Base-by-base conservation (phyloP, 192 early-diverging fungal species). In the Rhizophagus clarus region DNA sequence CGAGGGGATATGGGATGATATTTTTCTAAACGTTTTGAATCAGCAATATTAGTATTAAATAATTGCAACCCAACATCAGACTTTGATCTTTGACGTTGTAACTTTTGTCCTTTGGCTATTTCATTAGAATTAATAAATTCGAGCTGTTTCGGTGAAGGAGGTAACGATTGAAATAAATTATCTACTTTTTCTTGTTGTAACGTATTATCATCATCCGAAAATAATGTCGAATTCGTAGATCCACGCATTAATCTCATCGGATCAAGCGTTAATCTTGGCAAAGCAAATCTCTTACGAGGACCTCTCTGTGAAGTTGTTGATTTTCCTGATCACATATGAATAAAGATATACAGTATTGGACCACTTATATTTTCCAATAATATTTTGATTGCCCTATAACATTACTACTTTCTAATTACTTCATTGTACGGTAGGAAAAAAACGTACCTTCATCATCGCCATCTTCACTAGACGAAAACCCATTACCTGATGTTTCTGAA, bases 111-210 rank as follows among this genome's bases (percentile, higher is more conserved):
- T 70, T 37, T 45, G 20, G 34, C 5, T 34, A n/a, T 2, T 22
- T 10, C 22, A 2, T 6, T 77, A 85, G 8, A 79, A 79, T 40
- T 69, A 37, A 64, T 78, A 70, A 32, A 80, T 67, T 40, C 84
- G 42, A 63, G 81, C 76, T 66, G 74, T 73, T 15, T 78, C 29
- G 20, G 79, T 74, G 24, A 81, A 77, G 12, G 79, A 79, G 15
- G 80, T 56, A 85, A 83, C 2, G 80, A 83, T 24, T 74, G 79
- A 4, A 80, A 24, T 29, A 82, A 79, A 40, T 70, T 76, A 45
- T 82, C 80, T 5, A 81, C 67, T 32, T 84, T 74, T 24, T 85
- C 79, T 34, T 78, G 72, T 0, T 81, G 1, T 26, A 42, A 40
- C 4, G 37, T 15, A 51, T 68, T 31, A 17, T 80, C 66, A 34